A percentile compares a stretch with the other conserved stretches of the same genome.
Conservation (phyloP, 2,329 filamentous ascomycete species). For the Phyllachora maydis region DNA sequence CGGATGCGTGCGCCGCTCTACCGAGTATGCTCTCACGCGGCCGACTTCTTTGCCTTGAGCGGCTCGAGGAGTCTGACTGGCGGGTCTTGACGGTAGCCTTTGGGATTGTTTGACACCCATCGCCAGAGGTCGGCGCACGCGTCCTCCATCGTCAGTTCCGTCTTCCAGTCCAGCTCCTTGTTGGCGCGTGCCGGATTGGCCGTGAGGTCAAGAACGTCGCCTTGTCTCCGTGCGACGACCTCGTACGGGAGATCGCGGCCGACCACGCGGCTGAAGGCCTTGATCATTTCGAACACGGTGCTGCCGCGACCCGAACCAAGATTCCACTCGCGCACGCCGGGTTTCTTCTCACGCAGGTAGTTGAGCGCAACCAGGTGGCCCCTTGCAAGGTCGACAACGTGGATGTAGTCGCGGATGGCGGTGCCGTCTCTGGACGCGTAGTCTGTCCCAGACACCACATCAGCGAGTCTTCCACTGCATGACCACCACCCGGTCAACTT, state of each 20-base stretch:
- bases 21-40: no score
- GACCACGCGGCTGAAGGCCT: conserved; percentile 74
- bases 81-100: conserved; percentile 85
- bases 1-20: no score
- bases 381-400: conserved; percentile 73
- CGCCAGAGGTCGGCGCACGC: conserved; percentile 89
- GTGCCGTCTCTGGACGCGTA: conserved; percentile 82
- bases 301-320: conserved; percentile 83
- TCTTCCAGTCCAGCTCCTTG: conserved; percentile 80
- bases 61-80: conserved; percentile 58
- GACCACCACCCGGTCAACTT: conserved; percentile 12
- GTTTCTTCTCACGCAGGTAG: conserved; percentile 65
- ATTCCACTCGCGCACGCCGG: conserved; percentile 92
- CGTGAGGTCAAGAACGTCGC: conserved; percentile 87
- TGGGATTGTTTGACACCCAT: conserved; percentile 93
- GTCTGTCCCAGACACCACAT: conserved; percentile 42
- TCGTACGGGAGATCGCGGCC: conserved; percentile 75
- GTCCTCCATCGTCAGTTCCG: conserved; percentile 74
- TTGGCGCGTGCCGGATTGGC: conserved; percentile 79
- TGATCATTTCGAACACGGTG: conserved; percentile 95
- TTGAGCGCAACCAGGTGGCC: conserved; percentile 81
- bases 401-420: conserved; percentile 94
- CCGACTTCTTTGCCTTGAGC: conserved; percentile 22
- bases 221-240: conserved; percentile 60
- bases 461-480: background rate